Evolutionary conservation across 2,329 filamentous ascomycete species (phyloP).

Genomic region (Xylaria sp.): DNA sequence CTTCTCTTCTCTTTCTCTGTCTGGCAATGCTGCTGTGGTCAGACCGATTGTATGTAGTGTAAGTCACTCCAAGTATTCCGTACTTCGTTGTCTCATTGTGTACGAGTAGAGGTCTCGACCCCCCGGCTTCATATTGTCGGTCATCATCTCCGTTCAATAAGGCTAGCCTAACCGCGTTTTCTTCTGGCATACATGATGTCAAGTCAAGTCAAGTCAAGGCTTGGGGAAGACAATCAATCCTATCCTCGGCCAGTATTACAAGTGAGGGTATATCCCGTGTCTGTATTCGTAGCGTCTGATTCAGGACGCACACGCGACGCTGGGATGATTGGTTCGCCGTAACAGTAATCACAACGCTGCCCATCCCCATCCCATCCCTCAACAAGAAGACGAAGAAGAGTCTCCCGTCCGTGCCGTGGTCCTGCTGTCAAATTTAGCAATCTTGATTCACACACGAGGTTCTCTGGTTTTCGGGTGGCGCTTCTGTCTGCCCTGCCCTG

Average conservation of each 20-base stretch:
- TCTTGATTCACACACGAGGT: constrained; percentile 11
- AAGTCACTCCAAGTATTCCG: neutral
- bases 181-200: neutral
- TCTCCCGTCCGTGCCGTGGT: constrained; percentile 13
- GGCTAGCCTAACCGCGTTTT: neutral
- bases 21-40: neutral
- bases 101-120: constrained; percentile 13
- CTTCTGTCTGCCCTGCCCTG: neutral
- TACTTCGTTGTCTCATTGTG: neutral
- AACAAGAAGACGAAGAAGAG: neutral
- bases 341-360: constrained; percentile 24
- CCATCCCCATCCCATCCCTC: constrained; percentile 17
- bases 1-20: neutral
- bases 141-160: neutral
- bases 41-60: neutral
- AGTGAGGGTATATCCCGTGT: neutral
- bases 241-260: neutral
- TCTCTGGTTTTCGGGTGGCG: constrained; percentile 11
- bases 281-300: constrained; percentile 2
- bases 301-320: constrained; percentile 10
- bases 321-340: constrained; percentile 11
- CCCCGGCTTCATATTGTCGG: neutral
- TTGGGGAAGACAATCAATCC: neutral
- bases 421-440: constrained; percentile 24
- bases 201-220: neutral